Percentiles rank a stretch among this genome's conserved stretches.
Evolutionary conservation across 2,329 filamentous ascomycete genomes (phyloP).

Genomic region (Aureobasidium sp.): DNA sequence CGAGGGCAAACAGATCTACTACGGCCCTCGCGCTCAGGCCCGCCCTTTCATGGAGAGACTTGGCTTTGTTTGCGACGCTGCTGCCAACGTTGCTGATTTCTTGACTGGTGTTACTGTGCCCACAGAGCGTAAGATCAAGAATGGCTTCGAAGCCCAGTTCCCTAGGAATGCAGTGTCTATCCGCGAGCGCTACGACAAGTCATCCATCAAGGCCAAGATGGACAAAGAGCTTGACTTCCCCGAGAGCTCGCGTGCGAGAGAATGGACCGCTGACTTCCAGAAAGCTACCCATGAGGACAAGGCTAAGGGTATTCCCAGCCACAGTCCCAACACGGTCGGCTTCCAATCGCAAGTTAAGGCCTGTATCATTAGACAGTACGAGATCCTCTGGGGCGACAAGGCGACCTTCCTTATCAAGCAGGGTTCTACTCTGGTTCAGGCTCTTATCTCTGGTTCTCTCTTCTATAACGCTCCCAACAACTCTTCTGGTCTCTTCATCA

Average conservation of each 20-base stretch:
- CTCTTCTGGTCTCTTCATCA: conserved; percentile 54
- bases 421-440: conserved; percentile 48
- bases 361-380: conserved; percentile 53
- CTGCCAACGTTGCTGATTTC: conserved; percentile 58
- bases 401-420: conserved; percentile 57
- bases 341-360: conserved; percentile 50
- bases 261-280: conserved; percentile 47
- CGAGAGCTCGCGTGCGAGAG: conserved; percentile 38
- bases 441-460: conserved; percentile 56
- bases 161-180: conserved; percentile 40
- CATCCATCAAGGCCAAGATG: conserved; percentile 44
- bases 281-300: conserved; percentile 48
- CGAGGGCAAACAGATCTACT: conserved; percentile 57
- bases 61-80: conserved; percentile 55
- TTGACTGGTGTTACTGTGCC: conserved; percentile 57
- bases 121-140: conserved; percentile 38
- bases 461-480: conserved; percentile 57
- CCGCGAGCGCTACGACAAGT: conserved; percentile 44
- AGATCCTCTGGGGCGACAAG: conserved; percentile 58
- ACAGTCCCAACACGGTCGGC: conserved; percentile 49
- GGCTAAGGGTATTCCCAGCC: conserved; percentile 43
- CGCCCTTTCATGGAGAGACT: conserved; percentile 56
- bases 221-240: conserved; percentile 51
- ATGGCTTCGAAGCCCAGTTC: conserved; percentile 37
- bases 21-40: conserved; percentile 52